Evolutionary conservation across 768 basidiomycete genomes (phyloP).

Genomic region (Auricularia heimuer): DNA sequence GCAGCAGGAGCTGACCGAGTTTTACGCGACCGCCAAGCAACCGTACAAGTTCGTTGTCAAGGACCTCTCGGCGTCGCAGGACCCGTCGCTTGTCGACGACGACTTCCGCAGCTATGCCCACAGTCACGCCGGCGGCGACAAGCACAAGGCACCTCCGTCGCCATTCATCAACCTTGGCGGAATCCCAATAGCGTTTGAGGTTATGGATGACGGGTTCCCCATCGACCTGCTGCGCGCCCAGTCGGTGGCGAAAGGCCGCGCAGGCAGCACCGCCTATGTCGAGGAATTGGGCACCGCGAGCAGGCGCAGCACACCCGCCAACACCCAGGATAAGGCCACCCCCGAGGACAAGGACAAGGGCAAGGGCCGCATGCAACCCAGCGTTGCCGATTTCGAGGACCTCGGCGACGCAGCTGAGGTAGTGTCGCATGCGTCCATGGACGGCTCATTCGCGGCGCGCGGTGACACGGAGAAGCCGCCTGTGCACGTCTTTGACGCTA

Average conservation of each 20-base stretch:
- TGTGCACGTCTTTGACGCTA: slow-evolving; percentile 45
- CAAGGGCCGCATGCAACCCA: slow-evolving; percentile 25
- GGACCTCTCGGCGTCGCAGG: slow-evolving; percentile 37
- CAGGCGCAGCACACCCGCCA: slow-evolving; percentile 7
- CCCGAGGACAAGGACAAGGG: slow-evolving; percentile 30
- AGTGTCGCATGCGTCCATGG: slow-evolving; percentile 23
- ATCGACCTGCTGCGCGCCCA: slow-evolving; percentile 13
- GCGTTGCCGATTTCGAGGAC: neutral
- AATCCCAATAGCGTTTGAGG: slow-evolving; percentile 24
- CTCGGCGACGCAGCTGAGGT: neutral
- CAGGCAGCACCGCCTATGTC: slow-evolving; percentile 23
- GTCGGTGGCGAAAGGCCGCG: slow-evolving; percentile 21
- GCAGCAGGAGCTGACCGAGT: slow-evolving; percentile 68
- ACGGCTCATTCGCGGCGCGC: slow-evolving; percentile 30
- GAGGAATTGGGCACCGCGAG: slow-evolving; percentile 18
- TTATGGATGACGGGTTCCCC: slow-evolving; percentile 26
- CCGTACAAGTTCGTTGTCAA: slow-evolving; percentile 47
- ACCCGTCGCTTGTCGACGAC: slow-evolving; percentile 22
- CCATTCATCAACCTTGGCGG: neutral
- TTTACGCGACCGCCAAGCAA: slow-evolving; percentile 34
- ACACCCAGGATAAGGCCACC: neutral
- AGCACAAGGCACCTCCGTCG: slow-evolving; percentile 33
- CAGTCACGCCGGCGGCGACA: slow-evolving; percentile 26
- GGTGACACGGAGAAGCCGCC: slow-evolving; percentile 46
- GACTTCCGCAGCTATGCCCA: slow-evolving; percentile 14